phyloP scores from a whole-genome alignment of 148 eudicot genomes.

The Dianthus caryophyllus region DNA sequence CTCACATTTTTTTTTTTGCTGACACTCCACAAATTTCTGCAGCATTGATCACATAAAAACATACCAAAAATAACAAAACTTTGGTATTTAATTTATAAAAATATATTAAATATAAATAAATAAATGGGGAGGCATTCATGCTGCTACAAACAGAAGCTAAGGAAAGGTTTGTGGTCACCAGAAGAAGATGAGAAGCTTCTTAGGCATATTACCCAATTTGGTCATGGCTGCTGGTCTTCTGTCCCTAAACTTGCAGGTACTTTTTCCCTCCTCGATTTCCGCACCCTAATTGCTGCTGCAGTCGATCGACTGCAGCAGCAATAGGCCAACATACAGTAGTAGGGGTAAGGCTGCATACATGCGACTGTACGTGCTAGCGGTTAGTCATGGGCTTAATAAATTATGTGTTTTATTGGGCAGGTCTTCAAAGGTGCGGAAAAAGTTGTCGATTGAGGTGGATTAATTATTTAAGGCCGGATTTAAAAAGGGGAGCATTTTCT shows the following conservation, averaged over 20 bases:
- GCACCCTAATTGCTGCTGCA: too few species aligned
- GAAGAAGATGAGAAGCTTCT: conserved; percentile 97
- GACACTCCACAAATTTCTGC: conserved; percentile 4
- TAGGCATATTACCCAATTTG: conserved; percentile 67
- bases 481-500: conserved; percentile 90
- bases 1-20: neutral
- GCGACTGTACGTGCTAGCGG: too few species aligned
- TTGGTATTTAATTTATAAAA: neutral
- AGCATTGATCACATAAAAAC: conserved; percentile 20
- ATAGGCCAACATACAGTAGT: too few species aligned
- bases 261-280: neutral
- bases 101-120: neutral
- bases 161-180: conserved; percentile 98
- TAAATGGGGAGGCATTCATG: conserved; percentile 91
- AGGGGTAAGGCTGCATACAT: conserved; percentile 4
- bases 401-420: conserved; percentile 26
- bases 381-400: neutral
- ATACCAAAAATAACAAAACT: neutral
- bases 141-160: conserved; percentile 86
- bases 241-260: conserved; percentile 96
- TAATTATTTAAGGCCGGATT: conserved; percentile 86
- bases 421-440: conserved; percentile 92
- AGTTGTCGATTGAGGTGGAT: conserved; percentile 96
- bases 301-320: too few species aligned
- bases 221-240: conserved; percentile 99